phyloP scores from a whole-genome alignment of 495 filamentous ascomycete genomes.

The Lophium mytilinum region DNA sequence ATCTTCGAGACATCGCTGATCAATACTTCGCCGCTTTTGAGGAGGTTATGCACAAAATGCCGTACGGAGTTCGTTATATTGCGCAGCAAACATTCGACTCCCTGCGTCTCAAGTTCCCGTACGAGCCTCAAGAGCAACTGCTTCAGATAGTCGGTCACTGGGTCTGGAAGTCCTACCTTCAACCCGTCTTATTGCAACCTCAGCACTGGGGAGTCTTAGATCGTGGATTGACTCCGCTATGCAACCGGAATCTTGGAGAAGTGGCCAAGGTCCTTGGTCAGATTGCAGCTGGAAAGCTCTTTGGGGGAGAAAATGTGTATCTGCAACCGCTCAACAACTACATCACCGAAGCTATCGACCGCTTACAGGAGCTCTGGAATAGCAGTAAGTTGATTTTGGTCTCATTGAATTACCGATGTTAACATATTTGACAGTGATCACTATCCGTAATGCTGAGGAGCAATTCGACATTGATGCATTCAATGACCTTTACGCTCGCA shows the following conservation, averaged over 20 bases:
- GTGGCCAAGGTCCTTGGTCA: constrained; percentile 87
- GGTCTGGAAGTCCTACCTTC: constrained; percentile 90
- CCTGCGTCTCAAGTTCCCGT: constrained; percentile 64
- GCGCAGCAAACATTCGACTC: constrained; percentile 77
- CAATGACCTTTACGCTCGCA: constrained; percentile 92
- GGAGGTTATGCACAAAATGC: constrained; percentile 77
- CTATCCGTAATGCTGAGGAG: constrained; percentile 73
- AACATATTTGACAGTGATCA: constrained; percentile 51
- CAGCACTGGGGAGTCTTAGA: constrained; percentile 87
- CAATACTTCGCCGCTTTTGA: constrained; percentile 77
- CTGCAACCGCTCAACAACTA: constrained; percentile 90
- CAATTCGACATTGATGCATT: constrained; percentile 98
- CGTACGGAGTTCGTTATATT: constrained; percentile 86
- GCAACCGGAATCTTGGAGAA: constrained; percentile 87
- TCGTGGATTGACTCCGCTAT: constrained; percentile 74
- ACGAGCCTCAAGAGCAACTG: constrained; percentile 67
- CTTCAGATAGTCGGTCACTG: constrained; percentile 81
- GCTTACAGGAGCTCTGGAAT: constrained; percentile 67
- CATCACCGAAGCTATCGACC: constrained; percentile 74
- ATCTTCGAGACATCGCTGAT: constrained; percentile 86
- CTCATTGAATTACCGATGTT: constrained; percentile 8
- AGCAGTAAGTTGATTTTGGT: constrained; percentile 40
- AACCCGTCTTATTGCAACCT: constrained; percentile 76
- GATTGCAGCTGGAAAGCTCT: constrained; percentile 73
- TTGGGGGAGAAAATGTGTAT: constrained; percentile 90